These are phyloP conservation scores for Euphorbia tirucalli DNA, from an alignment of 345 rosid species.

Conservation along the genomic window DNA sequence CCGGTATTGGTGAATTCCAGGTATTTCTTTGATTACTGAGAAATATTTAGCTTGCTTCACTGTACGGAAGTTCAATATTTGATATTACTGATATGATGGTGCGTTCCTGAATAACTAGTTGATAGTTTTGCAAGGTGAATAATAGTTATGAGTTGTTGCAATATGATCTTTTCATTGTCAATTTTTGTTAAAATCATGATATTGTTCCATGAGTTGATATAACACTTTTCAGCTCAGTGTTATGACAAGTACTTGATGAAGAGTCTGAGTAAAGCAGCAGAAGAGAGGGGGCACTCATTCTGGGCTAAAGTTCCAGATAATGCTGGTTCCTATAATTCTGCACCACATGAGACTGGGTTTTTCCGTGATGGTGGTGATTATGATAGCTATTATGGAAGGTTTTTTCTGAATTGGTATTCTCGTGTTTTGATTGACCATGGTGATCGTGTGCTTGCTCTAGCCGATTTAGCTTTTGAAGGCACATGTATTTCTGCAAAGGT, in stretches of 20 bases:
- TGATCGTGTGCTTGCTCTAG: constrained; percentile 73
- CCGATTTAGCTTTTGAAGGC: constrained; percentile 81
- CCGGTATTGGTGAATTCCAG: constrained; percentile 99
- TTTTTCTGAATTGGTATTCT: constrained; percentile 94
- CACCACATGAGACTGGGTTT: constrained; percentile 83
- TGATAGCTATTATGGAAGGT: constrained; percentile 86
- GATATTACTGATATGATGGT: background rate
- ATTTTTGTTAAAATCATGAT: background rate
- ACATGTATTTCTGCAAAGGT: constrained; percentile 79
- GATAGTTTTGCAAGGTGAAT: background rate
- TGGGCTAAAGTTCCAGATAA: constrained; percentile 95
- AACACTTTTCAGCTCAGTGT: constrained; percentile 46
- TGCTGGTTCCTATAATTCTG: constrained; percentile 82
- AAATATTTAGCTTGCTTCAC: background rate
- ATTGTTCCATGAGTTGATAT: constrained; percentile 12
- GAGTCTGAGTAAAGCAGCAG: constrained; percentile 80
- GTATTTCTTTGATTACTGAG: constrained; percentile 34
- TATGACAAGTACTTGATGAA: constrained; percentile 78
- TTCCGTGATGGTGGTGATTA: constrained; percentile 97
- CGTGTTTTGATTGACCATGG: constrained; percentile 77
- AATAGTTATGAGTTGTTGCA: background rate
- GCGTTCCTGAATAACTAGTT: background rate
- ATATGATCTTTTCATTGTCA: constrained; percentile 2
- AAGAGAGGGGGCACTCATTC: constrained; percentile 64
- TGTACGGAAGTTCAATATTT: background rate